Evolutionary conservation across 306 rosid genomes (phyloP), one percentile per base, ranked within the genome.

Genomic region (Rosa rugosa): DNA sequence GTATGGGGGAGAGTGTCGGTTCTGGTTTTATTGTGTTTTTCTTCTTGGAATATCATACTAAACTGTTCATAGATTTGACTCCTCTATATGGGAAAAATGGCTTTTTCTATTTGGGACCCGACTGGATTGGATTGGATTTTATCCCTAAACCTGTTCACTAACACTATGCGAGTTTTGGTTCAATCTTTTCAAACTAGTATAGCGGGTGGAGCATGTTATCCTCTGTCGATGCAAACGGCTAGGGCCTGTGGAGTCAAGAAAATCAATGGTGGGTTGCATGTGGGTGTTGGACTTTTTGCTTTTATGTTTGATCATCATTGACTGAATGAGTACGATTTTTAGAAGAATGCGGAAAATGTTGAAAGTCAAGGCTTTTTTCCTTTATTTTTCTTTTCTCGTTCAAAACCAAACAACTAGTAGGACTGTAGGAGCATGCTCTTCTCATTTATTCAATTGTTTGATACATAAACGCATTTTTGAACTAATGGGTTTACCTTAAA

Each of bases 251-350:
- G 72, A 22, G 47, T 66, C 75, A 62, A 72, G 71, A 75, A 80
- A 80, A 68, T 85, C 83, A 65, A 50, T 51, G 77, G 79, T 87
- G 80, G 83, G 25, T 78, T 73, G 87, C 97, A 91, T 89, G 91
- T 90, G 97, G 79, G 75, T 20, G 49, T 71, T 75, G 34, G 78
- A 80, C 89, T 63, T 88, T 88, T 71, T 79, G 73, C 56, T 74
- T 78, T 77, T 27, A 72, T 84, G 75, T 73, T 75, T 75, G 80
- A 59, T 79, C 25, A 72, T 88, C 67, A 83, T 88, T 88, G 69
- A 63, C 69, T 31, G 69, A 5, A 34, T 31, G 44, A 31, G 69
- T 63, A 31, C 16, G 1, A 34, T 2, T 12, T 27, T 31, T 34
- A 63, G 44, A 31, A 63, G 31, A 31, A 31, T 31, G 36, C 14